phyloP scores from a whole-genome alignment of 139 green algal genomes.

The Picochlorum sp. region DNA sequence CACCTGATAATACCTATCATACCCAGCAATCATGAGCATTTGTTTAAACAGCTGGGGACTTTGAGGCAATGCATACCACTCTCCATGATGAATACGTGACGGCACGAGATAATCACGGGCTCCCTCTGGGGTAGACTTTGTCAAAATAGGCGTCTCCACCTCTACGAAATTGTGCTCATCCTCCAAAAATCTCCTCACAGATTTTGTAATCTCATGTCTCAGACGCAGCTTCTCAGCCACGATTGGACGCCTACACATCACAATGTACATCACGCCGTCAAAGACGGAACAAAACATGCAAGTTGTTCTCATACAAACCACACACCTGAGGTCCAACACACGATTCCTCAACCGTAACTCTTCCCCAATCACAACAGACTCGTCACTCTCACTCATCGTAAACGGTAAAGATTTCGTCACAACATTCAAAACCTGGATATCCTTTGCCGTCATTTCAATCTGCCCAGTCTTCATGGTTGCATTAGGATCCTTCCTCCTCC shows the following conservation, averaged over 20 bases:
- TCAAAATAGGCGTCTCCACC: conserved; percentile 95
- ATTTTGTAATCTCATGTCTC: conserved; percentile 66
- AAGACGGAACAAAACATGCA: no score
- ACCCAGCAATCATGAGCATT: conserved; percentile 94
- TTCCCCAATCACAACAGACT: conserved; percentile 56
- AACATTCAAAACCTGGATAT: conserved; percentile 70
- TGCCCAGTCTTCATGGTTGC: conserved; percentile 72
- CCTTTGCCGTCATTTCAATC: conserved; percentile 49
- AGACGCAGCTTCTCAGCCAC: conserved; percentile 87
- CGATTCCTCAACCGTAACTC: conserved; percentile 78
- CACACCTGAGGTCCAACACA: conserved; percentile 81
- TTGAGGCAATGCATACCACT: conserved; percentile 94
- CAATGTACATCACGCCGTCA: conserved; percentile 7
- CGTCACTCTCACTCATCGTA: conserved; percentile 50
- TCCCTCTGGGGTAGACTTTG: conserved; percentile 90
- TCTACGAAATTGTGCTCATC: conserved; percentile 64
- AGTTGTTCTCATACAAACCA: not conserved
- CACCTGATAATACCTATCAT: conserved; percentile 94
- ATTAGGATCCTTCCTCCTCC: conserved; percentile 74
- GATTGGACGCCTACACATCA: conserved; percentile 37
- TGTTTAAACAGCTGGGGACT: conserved; percentile 98
- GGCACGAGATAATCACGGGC: conserved; percentile 96
- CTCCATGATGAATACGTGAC: conserved; percentile 52
- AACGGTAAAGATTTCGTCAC: conserved; percentile 80
- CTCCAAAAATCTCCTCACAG: conserved; percentile 66